Conservation (phyloP, 768 basidiomycete species). For the Terana coerulea region DNA sequence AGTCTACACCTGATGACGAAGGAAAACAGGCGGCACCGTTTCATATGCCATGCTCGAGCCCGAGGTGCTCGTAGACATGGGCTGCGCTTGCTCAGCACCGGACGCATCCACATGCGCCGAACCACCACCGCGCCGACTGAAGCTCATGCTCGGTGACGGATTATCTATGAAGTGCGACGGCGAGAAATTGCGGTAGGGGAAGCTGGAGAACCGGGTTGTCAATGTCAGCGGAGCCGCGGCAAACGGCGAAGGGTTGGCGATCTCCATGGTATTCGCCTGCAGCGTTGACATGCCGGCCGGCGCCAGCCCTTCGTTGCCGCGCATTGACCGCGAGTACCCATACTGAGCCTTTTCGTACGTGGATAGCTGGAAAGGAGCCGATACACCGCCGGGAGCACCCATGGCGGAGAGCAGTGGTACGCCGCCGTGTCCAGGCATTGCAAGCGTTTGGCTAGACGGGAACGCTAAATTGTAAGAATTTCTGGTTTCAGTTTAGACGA, state of each 20-base stretch:
- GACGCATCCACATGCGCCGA: no score
- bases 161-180: constrained; percentile 19
- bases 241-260: constrained; percentile 10
- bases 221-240: constrained; percentile 6
- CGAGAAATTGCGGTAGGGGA: constrained; percentile 22
- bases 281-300: background rate
- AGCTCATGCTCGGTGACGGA: background rate
- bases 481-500: background rate
- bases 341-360: background rate
- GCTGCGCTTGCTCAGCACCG: background rate
- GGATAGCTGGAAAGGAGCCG: background rate
- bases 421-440: no score
- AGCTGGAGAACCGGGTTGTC: constrained; percentile 19
- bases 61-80: background rate
- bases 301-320: no score
- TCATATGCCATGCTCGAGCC: background rate
- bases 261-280: background rate
- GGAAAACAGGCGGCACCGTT: background rate
- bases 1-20: background rate
- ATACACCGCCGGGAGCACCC: no score
- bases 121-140: background rate
- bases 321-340: background rate
- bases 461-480: no score
- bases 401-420: no score
- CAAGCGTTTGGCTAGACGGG: background rate